Evolutionary conservation across 106 monocot species (phyloP).

Genomic region (Platanthera zijinensis): DNA sequence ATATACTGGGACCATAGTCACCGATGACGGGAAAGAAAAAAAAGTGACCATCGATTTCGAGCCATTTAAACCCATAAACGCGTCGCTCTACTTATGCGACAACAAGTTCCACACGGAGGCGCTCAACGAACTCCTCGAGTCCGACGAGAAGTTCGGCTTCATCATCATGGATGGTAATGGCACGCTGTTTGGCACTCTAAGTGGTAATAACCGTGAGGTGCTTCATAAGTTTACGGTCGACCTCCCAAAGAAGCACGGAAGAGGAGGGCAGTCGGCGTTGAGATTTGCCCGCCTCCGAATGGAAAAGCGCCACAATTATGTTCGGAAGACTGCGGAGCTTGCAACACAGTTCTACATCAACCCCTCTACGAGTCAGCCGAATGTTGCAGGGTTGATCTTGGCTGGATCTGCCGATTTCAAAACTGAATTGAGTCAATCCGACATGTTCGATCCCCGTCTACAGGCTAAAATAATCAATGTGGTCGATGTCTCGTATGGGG

Average conservation of each 20-base stretch:
- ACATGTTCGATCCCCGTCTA: slow-evolving; percentile 23
- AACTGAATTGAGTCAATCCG: slow-evolving; percentile 23
- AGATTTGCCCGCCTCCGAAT: slow-evolving; percentile 19
- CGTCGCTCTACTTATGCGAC: slow-evolving; percentile 19
- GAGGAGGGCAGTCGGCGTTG: slow-evolving; percentile 18
- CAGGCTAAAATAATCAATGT: slow-evolving; percentile 24
- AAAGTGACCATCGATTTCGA: slow-evolving; percentile 23
- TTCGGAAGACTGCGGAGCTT: slow-evolving; percentile 21
- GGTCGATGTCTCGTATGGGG: slow-evolving; percentile 24
- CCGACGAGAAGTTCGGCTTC: slow-evolving; percentile 22
- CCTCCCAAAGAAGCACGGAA: slow-evolving; percentile 22
- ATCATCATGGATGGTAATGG: slow-evolving; percentile 26
- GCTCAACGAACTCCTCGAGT: slow-evolving; percentile 18
- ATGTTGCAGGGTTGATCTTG: slow-evolving; percentile 16
- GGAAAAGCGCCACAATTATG: slow-evolving; percentile 27
- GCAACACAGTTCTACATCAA: slow-evolving; percentile 23
- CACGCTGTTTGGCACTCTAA: slow-evolving; percentile 19
- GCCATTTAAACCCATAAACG: slow-evolving; percentile 22
- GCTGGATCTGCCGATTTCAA: slow-evolving; percentile 25
- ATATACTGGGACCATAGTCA: slow-evolving; percentile 19
- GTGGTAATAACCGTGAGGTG: slow-evolving; percentile 16
- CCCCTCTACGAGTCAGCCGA: slow-evolving; percentile 21
- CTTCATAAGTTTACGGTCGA: slow-evolving; percentile 22
- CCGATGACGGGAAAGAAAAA: slow-evolving; percentile 20
- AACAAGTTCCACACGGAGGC: slow-evolving; percentile 27